A percentile compares a stretch with the other conserved stretches of the same genome.
Conservation (phyloP, 108 stramenopile genomes). For the Nitzschia sp. region DNA sequence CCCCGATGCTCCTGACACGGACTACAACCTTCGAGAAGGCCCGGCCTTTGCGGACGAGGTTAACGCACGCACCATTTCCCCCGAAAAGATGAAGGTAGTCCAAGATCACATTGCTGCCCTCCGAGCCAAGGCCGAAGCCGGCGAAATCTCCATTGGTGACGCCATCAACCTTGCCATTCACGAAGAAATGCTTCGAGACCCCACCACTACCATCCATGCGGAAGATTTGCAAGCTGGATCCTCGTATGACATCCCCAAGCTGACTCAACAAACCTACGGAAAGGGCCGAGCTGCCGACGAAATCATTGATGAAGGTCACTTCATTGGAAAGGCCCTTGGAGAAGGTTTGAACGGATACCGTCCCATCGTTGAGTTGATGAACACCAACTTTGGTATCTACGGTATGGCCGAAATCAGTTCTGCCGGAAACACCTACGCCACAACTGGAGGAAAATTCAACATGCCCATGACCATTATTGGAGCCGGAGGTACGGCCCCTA, state of each 20-base stretch:
- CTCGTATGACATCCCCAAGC: conserved; percentile 97
- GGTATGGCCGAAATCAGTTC: conserved; percentile 97
- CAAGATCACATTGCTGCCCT: conserved; percentile 75
- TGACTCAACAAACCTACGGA: conserved; percentile 97
- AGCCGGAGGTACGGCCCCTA: conserved; percentile 97
- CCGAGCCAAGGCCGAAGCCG: conserved; percentile 80
- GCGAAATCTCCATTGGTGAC: conserved; percentile 96
- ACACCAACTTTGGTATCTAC: conserved; percentile 99
- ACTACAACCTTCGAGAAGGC: conserved; percentile 88
- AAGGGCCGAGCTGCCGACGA: conserved; percentile 95
- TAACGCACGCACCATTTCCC: conserved; percentile 81
- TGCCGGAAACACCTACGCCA: conserved; percentile 98
- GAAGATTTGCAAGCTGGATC: conserved; percentile 98
- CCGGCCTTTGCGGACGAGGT: conserved; percentile 86
- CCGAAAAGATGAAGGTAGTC: conserved; percentile 73
- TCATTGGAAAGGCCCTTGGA: conserved; percentile 98
- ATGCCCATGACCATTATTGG: conserved; percentile 99
- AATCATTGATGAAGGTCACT: conserved; percentile 99
- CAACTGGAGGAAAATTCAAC: conserved; percentile 97
- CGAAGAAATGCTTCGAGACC: conserved; percentile 99
- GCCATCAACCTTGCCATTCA: conserved; percentile 98
- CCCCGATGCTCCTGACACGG: conserved; percentile 93
- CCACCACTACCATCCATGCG: conserved; percentile 96
- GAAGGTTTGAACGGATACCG: conserved; percentile 99
- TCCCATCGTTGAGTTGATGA: conserved; percentile 99